Evolutionary conservation across 805 yeast genomes (phyloP).

Genomic region (Starmera dryadoides): DNA sequence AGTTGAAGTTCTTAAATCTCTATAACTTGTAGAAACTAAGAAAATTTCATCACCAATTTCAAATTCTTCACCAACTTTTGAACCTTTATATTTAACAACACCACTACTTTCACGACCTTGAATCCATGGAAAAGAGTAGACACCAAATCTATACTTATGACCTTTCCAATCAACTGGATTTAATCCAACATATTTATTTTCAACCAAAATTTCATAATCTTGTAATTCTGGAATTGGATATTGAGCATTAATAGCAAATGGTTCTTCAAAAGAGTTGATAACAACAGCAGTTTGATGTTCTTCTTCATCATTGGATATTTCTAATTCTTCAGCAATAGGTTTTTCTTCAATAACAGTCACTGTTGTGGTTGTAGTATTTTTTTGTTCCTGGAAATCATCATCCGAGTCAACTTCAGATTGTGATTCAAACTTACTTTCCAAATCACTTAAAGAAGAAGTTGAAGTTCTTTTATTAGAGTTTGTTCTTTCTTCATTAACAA

Average conservation of each 20-base stretch:
- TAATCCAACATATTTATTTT: slow-evolving; percentile 31
- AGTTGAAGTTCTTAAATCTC: slow-evolving; percentile 39
- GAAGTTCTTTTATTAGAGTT: neutral
- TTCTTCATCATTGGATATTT: slow-evolving; percentile 7
- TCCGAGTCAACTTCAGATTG: neutral
- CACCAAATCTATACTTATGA: slow-evolving; percentile 36
- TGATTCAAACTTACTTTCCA: neutral
- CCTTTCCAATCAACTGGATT: slow-evolving; percentile 47
- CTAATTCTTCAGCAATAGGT: neutral
- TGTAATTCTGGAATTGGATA: slow-evolving; percentile 17
- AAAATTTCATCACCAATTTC: slow-evolving; percentile 31
- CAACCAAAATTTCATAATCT: slow-evolving; percentile 23
- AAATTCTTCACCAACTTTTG: slow-evolving; percentile 22
- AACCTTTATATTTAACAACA: slow-evolving; percentile 26
- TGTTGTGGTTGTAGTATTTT: neutral
- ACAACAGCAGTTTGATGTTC: slow-evolving; percentile 17
- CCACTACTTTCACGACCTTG: slow-evolving; percentile 43
- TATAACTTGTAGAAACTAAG: slow-evolving; percentile 38
- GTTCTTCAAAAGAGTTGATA: slow-evolving; percentile 20
- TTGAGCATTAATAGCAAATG: slow-evolving; percentile 11
- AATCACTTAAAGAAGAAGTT: neutral
- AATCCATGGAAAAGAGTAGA: slow-evolving; percentile 42
- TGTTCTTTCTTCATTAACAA: neutral
- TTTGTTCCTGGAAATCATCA: neutral
- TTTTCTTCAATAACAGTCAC: no score